phyloP scores from a whole-genome alignment of 805 yeast genomes.

The Alloascoidea africana region DNA sequence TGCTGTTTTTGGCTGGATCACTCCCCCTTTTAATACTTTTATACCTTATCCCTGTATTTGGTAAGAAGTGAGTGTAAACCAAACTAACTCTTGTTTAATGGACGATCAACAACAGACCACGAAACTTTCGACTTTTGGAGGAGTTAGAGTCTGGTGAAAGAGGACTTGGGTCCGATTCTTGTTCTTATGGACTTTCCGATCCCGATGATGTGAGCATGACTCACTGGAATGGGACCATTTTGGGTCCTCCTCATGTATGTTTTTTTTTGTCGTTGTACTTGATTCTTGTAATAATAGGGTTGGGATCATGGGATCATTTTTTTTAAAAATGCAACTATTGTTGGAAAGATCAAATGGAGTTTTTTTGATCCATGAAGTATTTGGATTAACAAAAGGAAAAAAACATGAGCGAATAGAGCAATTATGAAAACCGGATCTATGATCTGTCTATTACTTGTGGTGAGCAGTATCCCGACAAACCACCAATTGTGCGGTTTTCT shows the following conservation, averaged over 20 bases:
- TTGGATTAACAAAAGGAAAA: constrained; percentile 2
- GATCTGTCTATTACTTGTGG: constrained; percentile 74
- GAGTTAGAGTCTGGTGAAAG: constrained; percentile 97
- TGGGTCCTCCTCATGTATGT: constrained; percentile 79
- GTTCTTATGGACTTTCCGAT: constrained; percentile 87
- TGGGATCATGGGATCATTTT: no score
- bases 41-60: no score
- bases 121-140: constrained; percentile 88
- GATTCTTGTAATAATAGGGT: background rate
- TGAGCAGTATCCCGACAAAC: constrained; percentile 69
- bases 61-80: no score
- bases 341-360: no score
- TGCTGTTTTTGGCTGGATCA: no score
- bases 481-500: constrained; percentile 71
- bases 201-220: constrained; percentile 89
- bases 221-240: constrained; percentile 92
- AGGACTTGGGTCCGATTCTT: constrained; percentile 92
- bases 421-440: constrained; percentile 89
- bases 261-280: constrained; percentile 8
- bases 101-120: no score
- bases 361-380: no score
- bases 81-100: no score
- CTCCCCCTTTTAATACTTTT: no score
- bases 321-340: no score
- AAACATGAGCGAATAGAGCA: constrained; percentile 20